phyloP scores from a whole-genome alignment of 2,329 filamentous ascomycete genomes.

The Hypoxylon sp. region DNA sequence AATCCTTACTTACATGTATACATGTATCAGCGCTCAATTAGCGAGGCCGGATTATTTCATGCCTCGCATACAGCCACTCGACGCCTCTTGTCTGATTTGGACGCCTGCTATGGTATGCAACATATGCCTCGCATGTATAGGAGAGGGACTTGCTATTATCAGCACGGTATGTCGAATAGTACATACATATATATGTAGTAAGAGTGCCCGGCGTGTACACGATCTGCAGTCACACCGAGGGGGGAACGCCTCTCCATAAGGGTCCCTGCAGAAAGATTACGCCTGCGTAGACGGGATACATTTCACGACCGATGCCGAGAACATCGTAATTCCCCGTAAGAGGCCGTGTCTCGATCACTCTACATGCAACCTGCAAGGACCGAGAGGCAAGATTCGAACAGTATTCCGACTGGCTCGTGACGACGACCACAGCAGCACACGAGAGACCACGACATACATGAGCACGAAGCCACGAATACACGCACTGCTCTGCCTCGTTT shows the following conservation, averaged over 20 bases:
- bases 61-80: background rate
- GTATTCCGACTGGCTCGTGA: constrained; percentile 25
- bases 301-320: constrained; percentile 17
- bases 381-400: constrained; percentile 11
- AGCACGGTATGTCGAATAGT: too few species aligned
- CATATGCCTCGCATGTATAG: too few species aligned
- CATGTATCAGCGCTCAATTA: too few species aligned
- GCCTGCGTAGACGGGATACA: constrained; percentile 22
- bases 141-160: too few species aligned
- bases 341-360: constrained; percentile 10
- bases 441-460: background rate
- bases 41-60: background rate
- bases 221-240: constrained; percentile 36
- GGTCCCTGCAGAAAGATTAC: constrained; percentile 34
- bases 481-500: constrained; percentile 16
- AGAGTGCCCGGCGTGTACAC: constrained; percentile 23
- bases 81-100: too few species aligned
- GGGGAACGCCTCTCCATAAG: constrained; percentile 28
- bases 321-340: constrained; percentile 11
- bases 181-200: constrained; percentile 7
- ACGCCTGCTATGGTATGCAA: too few species aligned
- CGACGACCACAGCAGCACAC: constrained; percentile 13
- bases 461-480: background rate
- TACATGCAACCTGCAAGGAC: background rate
- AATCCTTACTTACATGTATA: background rate